Base-by-base conservation (phyloP, 83 land plant genomes). In the Picea abies region DNA sequence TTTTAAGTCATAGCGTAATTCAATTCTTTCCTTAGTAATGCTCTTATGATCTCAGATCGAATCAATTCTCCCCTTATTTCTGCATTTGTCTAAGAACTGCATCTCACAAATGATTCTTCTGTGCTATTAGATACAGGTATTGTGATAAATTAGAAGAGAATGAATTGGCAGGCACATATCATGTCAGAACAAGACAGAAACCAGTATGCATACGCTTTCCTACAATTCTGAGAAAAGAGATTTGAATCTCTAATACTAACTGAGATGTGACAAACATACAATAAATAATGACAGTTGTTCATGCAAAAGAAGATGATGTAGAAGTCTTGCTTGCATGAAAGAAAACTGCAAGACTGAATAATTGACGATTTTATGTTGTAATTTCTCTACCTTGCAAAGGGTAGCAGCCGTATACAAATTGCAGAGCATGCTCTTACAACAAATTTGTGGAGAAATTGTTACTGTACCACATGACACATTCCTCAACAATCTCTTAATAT, bases 261-360 rank as follows among this genome's bases (percentile, higher is more conserved):
- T 71, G 44, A 17, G 37, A 39, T 47, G 5, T 49, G 78, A 75
- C 22, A 47, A 75, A 22, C 78, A 22, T 47, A 47, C 7, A 75
- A 75, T 20, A 47, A 75, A 75, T 22, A 75, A 75, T 75, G 78
- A 75, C 29, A 22, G 22, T 47, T 47, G 17, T 75, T 26, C 56
- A 22, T 47, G 78, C 78, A 75, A 75, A 56, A 75, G 20, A 47
- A 29, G 49, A 5, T 75, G 29, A 39, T 17, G 23, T 71, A 71
- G 76, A 71, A 75, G 41, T 22, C 78, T 44, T 75, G 78, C 78
- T 75, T 47, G 78, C 78, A 75, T 47, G 78, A 22, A 75, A 37
- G 29, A 75, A 75, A 75, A 75, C 60, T 44, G 78, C 78, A 75
- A 75, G 78, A 49, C 60, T 73, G 52, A 10, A 25, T 19, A 22